Evolutionary conservation across 2,329 filamentous ascomycete species (phyloP), one percentile per base, ranked within the genome.

Genomic region (Bipolaris sorokiniana): DNA sequence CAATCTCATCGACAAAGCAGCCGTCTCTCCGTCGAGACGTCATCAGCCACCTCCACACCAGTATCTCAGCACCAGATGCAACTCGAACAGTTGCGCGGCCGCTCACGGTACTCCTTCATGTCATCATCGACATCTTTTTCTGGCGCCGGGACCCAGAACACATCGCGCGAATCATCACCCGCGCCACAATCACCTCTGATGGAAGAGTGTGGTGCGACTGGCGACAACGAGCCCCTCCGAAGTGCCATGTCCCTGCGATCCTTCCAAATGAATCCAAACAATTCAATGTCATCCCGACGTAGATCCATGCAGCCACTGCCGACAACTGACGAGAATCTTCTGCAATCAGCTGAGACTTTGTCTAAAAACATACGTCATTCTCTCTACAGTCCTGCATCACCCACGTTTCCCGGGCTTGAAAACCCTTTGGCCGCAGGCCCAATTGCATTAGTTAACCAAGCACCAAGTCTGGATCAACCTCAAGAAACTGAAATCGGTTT

Each of bases 241-340:
- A 73, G 70, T 44, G 71, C 71, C 46, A 72, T 70, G 56, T 72
- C 72, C 45, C 67, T 76, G 51, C 76, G 69, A 41, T 76, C 75
- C 36, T 75, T 76, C 56, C 71, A 76, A 47, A 77, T 75, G 67
- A 76, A 71, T 45, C 75, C 74, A 7, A 72, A 57, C 48, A 69
- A 63, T 31, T 53, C 63, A 26, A 65, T 61, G 33, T 62, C 69
- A 15, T 72, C 64, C 53, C 70, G 75, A 16, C 68, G 76, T 37
- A 67, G 76, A 61, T 77, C 76, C 31, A 76, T 77, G 69, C 74
- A 76, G 37, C 72, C 72, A 37, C 59, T 77, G 15, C 74, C 74
- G 2, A 66, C 72, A 46, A 76, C 74, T 11, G 67, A 73, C 58
- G 74, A 76, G 53, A 62, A 76, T 51, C 64, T 58, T 31, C 63